A percentile compares a stretch with the other conserved stretches of the same genome.
Evolutionary conservation across 345 rosid genomes (phyloP).

Genomic region (Ceriops decandra): DNA sequence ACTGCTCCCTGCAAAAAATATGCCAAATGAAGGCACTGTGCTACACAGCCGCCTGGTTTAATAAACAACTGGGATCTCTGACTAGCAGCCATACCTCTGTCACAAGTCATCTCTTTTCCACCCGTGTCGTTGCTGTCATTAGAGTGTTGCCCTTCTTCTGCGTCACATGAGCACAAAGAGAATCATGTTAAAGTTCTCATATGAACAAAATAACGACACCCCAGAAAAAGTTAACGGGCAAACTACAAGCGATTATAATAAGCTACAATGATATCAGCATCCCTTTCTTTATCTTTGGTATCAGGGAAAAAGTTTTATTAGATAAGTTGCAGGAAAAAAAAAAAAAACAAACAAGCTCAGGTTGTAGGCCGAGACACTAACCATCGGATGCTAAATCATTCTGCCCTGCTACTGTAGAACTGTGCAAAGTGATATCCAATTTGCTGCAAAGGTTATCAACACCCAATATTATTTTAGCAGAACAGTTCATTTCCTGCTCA

Average conservation of each 20-base stretch:
- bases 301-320: background rate
- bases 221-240: no score
- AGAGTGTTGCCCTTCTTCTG: constrained; percentile 7
- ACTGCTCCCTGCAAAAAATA: constrained; percentile 1
- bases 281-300: no score
- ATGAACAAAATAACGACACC: no score
- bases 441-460: constrained; percentile 3
- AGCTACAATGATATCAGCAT: no score
- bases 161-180: background rate
- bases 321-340: background rate
- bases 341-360: background rate
- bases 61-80: background rate
- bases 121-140: constrained; percentile 1
- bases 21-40: background rate
- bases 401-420: background rate
- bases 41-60: background rate
- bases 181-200: no score
- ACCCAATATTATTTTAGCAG: constrained; percentile 4
- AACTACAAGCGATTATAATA: no score
- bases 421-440: constrained; percentile 4
- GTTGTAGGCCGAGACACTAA: background rate
- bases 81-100: constrained; percentile 17
- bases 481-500: constrained; percentile 4
- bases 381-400: constrained; percentile 2
- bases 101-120: constrained; percentile 4